Base-by-base conservation (phyloP, 257 asterid genomes). In the Catharanthus roseus region DNA sequence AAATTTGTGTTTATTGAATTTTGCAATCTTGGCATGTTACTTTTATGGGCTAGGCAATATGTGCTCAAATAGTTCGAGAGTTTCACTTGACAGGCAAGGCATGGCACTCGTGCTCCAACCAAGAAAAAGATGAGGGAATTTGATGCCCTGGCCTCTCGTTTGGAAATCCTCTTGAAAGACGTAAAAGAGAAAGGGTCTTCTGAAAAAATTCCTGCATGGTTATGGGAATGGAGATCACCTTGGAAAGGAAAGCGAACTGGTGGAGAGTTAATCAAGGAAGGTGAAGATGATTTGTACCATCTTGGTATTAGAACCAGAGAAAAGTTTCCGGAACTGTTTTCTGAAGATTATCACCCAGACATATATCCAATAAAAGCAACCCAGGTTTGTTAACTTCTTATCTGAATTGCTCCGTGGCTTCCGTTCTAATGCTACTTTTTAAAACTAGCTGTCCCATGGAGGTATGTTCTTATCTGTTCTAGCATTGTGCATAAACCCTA, bases 31-130 rank as follows among this genome's bases (percentile, higher is more conserved):
- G 42, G 49, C n/a, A 13, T 49, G 54, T 23, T 58, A 44, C 21
- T 36, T 0, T 26, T 12, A 10, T 24, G 13, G 41, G 24, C 19
- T 28, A 1, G 29, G 19, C 8, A n/a, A 31, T 2, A 51, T 65
- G 51, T 54, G 61, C 44, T 23, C 12, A 23, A 76, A 15, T 31
- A 11, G 67, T 15, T 42, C 5, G 51, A 38, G 54, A 15, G 36
- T 50, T 75, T 79, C 68, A 65, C 39, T 67, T 73, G 75, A 66
- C 82, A 95, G 99, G 95, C 97, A 71, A 88, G 97, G 84, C 97
- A 95, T 73, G 97, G 97, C 44, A 88, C 99, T 58, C 90, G 99
- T 18, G 97, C 99, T 78, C 97, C 99, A 55, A 95, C 97, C 9
- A 91, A 88, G 86, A 95, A 91, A 82, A 91, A 83, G 82, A 72